Evolutionary conservation across 192 early-diverging fungal genomes (phyloP).

Genomic region (Coemansia sp.): DNA sequence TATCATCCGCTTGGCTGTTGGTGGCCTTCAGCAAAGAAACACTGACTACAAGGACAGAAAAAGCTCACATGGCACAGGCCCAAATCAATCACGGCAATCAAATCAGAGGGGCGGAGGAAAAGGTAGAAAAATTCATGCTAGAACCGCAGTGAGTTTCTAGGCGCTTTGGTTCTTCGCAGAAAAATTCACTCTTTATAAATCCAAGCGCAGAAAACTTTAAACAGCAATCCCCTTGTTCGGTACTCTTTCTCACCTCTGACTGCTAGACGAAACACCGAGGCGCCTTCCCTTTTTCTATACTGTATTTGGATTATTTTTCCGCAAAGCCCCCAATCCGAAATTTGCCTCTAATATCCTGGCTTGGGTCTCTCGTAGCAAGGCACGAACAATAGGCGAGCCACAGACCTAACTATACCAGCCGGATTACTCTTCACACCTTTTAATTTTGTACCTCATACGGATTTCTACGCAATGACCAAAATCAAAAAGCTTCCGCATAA

Average conservation of each 20-base stretch:
- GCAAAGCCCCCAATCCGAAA: neutral
- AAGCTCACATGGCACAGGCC: too few species aligned
- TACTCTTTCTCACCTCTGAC: neutral
- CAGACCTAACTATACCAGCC: neutral
- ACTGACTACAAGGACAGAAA: too few species aligned
- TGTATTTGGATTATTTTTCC: neutral
- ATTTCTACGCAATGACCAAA: constrained; percentile 31
- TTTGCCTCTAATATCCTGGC: constrained; percentile 1
- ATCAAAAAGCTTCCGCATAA: constrained; percentile 55
- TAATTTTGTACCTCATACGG: neutral
- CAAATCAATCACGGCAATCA: too few species aligned
- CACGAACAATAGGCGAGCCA: neutral
- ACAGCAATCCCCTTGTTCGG: too few species aligned
- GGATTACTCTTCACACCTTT: neutral
- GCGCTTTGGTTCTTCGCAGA: too few species aligned
- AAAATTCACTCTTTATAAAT: too few species aligned
- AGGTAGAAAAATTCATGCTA: too few species aligned
- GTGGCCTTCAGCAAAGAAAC: too few species aligned
- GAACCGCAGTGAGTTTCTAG: too few species aligned
- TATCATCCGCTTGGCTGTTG: too few species aligned
- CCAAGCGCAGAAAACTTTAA: too few species aligned
- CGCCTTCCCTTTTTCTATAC: neutral
- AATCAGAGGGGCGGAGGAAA: too few species aligned
- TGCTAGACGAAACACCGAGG: neutral
- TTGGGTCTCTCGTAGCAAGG: neutral